Evolutionary conservation across 768 basidiomycete species (phyloP).

Genomic region (Polyporus arcularius): DNA sequence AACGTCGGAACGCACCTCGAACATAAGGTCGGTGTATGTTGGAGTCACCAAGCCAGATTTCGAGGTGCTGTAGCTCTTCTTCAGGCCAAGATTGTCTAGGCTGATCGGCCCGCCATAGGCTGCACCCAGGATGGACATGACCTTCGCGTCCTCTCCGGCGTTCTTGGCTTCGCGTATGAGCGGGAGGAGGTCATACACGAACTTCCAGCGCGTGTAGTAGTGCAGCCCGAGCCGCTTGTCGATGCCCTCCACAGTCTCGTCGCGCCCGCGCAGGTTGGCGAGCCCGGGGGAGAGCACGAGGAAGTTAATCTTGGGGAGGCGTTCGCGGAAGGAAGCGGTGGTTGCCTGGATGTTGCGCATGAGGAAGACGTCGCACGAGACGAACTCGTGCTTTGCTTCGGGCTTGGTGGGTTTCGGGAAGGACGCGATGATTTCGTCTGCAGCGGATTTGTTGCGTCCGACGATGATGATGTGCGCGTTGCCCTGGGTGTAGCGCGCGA

Average conservation of each 20-base stretch:
- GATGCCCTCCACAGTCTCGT: constrained; percentile 47
- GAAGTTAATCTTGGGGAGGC: constrained; percentile 52
- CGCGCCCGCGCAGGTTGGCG: constrained; percentile 38
- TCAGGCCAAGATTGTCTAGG: constrained; percentile 51
- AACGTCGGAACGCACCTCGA: constrained; percentile 39
- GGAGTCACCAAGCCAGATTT: constrained; percentile 37
- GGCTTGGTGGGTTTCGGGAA: constrained; percentile 37
- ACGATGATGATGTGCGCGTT: constrained; percentile 53
- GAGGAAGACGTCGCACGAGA: constrained; percentile 53
- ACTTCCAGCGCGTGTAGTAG: constrained; percentile 55
- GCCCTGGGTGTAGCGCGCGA: constrained; percentile 48
- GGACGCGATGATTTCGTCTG: constrained; percentile 45
- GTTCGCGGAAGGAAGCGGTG: constrained; percentile 30
- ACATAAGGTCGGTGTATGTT: constrained; percentile 57
- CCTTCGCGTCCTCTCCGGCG: constrained; percentile 50
- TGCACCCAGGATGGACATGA: constrained; percentile 45
- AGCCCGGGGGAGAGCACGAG: constrained; percentile 50
- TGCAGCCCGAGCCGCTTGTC: constrained; percentile 46
- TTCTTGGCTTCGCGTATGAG: constrained; percentile 44
- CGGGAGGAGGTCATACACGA: constrained; percentile 47
- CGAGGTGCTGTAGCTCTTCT: constrained; percentile 42
- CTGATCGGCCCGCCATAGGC: constrained; percentile 40
- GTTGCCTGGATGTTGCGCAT: constrained; percentile 50
- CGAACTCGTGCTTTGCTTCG: constrained; percentile 42
- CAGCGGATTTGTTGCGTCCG: constrained; percentile 51